Evolutionary conservation across 139 green algal species (phyloP).

Genomic region (Micromonas commoda): DNA sequence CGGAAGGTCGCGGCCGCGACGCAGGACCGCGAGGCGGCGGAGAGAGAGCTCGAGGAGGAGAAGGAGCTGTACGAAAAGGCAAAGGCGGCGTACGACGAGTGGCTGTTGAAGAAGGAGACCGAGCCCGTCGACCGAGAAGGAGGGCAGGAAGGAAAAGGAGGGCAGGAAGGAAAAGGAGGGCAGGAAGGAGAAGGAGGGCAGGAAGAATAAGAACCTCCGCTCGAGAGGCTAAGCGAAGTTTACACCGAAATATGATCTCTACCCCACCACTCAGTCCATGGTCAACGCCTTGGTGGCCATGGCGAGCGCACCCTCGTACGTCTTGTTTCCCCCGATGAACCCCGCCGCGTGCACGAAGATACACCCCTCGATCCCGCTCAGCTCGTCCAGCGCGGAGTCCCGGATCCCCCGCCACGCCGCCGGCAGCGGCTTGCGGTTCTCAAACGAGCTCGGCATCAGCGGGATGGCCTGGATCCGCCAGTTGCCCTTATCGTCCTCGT

Average conservation of each 20-base stretch:
- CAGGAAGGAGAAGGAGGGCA: background rate
- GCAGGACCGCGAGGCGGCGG: background rate
- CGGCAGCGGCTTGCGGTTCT: constrained; percentile 74
- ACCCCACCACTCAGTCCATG: constrained; percentile 1
- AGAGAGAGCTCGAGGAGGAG: background rate
- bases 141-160: background rate
- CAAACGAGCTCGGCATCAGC: constrained; percentile 65
- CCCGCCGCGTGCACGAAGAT: constrained; percentile 86
- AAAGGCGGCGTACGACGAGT: too few species aligned
- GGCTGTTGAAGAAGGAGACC: background rate
- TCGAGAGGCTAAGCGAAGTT: too few species aligned
- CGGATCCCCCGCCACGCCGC: constrained; percentile 77
- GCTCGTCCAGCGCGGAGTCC: constrained; percentile 67
- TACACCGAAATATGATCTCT: too few species aligned
- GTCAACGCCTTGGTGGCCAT: constrained; percentile 59
- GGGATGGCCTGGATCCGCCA: constrained; percentile 67
- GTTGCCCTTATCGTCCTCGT: constrained; percentile 36
- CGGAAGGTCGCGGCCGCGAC: background rate
- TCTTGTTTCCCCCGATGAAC: constrained; percentile 89
- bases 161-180: background rate
- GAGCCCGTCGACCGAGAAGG: background rate
- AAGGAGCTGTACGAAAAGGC: background rate
- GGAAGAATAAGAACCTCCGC: background rate
- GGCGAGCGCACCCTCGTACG: constrained; percentile 60
- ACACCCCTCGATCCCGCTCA: constrained; percentile 63